phyloP scores from a whole-genome alignment of 1,284 basidiomycete genomes.

The Trametes hirsuta region DNA sequence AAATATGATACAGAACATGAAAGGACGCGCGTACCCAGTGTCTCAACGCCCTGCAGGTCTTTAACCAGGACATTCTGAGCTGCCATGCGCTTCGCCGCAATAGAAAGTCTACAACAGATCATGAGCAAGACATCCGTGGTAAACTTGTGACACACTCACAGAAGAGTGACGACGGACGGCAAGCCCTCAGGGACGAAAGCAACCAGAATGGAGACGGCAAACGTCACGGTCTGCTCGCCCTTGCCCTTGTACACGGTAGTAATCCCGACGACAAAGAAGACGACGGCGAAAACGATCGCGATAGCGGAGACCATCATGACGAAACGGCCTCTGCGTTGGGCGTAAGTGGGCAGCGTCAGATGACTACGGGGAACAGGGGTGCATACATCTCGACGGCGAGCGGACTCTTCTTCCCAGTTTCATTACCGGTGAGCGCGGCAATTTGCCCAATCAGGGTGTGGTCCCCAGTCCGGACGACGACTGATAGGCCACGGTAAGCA shows the following conservation, averaged over 20 bases:
- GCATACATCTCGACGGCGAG: conserved; percentile 67
- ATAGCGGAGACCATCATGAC: conserved; percentile 63
- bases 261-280: conserved; percentile 69
- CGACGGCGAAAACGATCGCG: conserved; percentile 61
- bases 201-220: conserved; percentile 73
- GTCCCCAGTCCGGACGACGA: conserved; percentile 70
- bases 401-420: conserved; percentile 67
- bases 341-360: background rate
- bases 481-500: conserved; percentile 34
- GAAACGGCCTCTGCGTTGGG: conserved; percentile 50
- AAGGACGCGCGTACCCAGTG: conserved; percentile 45
- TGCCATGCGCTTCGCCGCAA: conserved; percentile 75
- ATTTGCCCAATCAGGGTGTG: conserved; percentile 71
- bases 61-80: conserved; percentile 73
- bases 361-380: background rate
- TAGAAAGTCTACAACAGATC: conserved; percentile 48
- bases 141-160: conserved; percentile 35
- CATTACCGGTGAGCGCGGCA: conserved; percentile 63
- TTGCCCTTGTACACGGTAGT: conserved; percentile 68
- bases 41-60: conserved; percentile 72
- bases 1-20: background rate
- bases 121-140: background rate
- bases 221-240: conserved; percentile 62
- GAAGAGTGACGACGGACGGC: conserved; percentile 70
- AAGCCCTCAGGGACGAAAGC: conserved; percentile 73